Evolutionary conservation across 2,329 filamentous ascomycete species (phyloP).

Genomic region (Trichoderma sp.): DNA sequence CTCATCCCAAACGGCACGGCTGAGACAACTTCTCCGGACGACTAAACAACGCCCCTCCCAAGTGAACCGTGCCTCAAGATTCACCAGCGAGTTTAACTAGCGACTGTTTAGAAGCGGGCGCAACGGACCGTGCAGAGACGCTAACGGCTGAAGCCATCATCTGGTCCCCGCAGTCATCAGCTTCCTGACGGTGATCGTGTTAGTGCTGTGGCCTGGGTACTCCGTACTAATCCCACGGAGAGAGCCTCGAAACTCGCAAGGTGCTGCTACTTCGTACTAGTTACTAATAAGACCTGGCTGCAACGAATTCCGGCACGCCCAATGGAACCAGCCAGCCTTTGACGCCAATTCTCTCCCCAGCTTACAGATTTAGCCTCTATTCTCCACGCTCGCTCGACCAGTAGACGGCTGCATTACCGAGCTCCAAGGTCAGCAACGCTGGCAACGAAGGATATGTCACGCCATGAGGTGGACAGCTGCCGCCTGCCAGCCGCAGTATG

Average conservation of each 20-base stretch:
- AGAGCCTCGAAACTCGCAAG: background rate
- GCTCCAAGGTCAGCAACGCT: background rate
- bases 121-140: slow-evolving; percentile 19
- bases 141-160: slow-evolving; percentile 13
- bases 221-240: slow-evolving; percentile 13
- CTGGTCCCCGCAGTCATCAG: slow-evolving; percentile 19
- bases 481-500: background rate
- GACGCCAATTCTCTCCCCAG: background rate
- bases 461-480: background rate
- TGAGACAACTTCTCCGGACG: background rate
- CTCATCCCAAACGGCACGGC: background rate
- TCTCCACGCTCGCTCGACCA: background rate
- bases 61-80: slow-evolving; percentile 5
- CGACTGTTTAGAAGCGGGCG: slow-evolving; percentile 15
- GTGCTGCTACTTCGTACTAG: background rate
- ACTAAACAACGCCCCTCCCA: background rate
- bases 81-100: background rate
- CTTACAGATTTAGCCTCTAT: slow-evolving; percentile 3
- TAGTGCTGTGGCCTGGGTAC: background rate
- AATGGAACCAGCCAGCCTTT: background rate
- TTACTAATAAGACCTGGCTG: background rate
- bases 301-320: background rate
- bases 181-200: slow-evolving; percentile 12
- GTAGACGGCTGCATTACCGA: background rate
- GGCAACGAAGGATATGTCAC: background rate